Evolutionary conservation across 2,329 filamentous ascomycete species (phyloP).

Genomic region (Fusarium solani-melongenae): DNA sequence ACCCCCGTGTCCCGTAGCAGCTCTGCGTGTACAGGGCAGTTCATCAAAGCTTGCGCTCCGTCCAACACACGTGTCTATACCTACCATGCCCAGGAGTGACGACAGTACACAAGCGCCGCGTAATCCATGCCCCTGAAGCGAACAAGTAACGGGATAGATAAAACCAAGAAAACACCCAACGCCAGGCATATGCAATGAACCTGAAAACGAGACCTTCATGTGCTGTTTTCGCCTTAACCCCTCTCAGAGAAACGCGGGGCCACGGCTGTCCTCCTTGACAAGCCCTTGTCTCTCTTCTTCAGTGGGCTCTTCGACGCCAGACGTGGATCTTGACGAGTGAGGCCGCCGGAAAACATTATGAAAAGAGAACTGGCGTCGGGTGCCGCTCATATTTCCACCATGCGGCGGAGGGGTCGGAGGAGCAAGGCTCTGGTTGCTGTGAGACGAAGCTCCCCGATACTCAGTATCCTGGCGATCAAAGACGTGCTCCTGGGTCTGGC

Average conservation of each 20-base stretch:
- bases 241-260: conserved; percentile 34
- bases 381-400: conserved; percentile 66
- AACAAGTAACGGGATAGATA: conserved; percentile 4
- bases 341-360: conserved; percentile 77
- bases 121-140: conserved; percentile 17
- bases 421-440: conserved; percentile 55
- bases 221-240: conserved; percentile 3
- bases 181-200: conserved; percentile 38
- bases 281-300: conserved; percentile 87
- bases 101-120: conserved; percentile 37
- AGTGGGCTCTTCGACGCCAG: conserved; percentile 60
- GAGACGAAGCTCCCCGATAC: conserved; percentile 60
- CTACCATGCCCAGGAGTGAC: conserved; percentile 33
- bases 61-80: conserved; percentile 28
- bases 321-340: conserved; percentile 45
- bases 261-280: conserved; percentile 69
- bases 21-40: conserved; percentile 37
- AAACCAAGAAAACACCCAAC: conserved; percentile 36
- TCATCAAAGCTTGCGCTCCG: conserved; percentile 41
- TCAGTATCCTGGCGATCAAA: conserved; percentile 60
- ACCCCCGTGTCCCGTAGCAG: conserved; percentile 12
- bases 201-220: conserved; percentile 5
- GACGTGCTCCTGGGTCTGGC: conserved; percentile 54
- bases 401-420: conserved; percentile 74
- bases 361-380: conserved; percentile 89